Percentiles rank a stretch among this genome's conserved stretches.
These are phyloP conservation scores for Didymella pinodella DNA, from an alignment of 2,329 filamentous ascomycete genomes.

Conservation along the genomic window DNA sequence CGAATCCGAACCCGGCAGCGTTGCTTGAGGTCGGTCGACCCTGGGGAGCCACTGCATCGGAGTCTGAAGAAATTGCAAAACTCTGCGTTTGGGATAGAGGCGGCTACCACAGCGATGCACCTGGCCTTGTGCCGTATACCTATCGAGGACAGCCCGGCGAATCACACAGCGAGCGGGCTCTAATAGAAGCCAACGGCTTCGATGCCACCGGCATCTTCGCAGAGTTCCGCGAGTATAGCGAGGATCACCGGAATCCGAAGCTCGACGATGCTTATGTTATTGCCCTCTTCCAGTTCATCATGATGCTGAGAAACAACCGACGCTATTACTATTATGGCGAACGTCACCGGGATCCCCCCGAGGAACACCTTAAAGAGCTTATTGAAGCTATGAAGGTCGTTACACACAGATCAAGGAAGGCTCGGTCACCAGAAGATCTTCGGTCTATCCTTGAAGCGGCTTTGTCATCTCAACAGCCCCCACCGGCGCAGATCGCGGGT, in stretches of 20 bases:
- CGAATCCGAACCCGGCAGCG: not conserved
- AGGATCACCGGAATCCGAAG: not conserved
- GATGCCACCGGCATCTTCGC: not conserved
- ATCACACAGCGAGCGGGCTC: not conserved
- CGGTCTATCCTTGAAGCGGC: not conserved
- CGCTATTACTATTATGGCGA: not conserved
- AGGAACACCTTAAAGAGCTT: not conserved
- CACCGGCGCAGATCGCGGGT: not conserved
- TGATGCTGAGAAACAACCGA: not conserved
- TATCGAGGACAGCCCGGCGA: not conserved
- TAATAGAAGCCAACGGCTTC: conserved; percentile 1
- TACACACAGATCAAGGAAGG: not conserved
- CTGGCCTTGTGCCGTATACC: conserved; percentile 7
- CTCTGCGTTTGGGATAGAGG: conserved; percentile 2
- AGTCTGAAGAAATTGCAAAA: not conserved
- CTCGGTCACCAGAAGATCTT: not conserved
- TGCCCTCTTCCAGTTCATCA: conserved; percentile 7
- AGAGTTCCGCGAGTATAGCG: not conserved
- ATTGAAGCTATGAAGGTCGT: not conserved
- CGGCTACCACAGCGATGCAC: not conserved
- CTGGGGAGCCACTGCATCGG: not conserved
- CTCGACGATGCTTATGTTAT: not conserved
- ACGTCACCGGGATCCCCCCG: not conserved
- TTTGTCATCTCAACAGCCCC: not conserved
- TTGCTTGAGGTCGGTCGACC: not conserved